Conservation (phyloP, 768 basidiomycete genomes). For the Coprinopsis sp. region DNA sequence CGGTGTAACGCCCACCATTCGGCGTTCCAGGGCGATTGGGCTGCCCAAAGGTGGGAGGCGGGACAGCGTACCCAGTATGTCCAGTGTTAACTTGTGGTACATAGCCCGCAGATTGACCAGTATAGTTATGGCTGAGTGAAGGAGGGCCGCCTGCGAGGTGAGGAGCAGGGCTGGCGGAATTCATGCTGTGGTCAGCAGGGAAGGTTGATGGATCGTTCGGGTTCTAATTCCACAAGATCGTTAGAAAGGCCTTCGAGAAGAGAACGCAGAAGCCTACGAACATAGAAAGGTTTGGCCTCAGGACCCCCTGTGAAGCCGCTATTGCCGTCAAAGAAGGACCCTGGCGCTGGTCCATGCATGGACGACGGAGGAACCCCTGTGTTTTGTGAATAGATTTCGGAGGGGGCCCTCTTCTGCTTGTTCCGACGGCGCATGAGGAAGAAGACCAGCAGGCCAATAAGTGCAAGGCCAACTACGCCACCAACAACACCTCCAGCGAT, state of each 20-base stretch:
- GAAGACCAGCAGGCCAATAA: slow-evolving; percentile 32
- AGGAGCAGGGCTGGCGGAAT: slow-evolving; percentile 10
- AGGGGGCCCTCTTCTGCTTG: slow-evolving; percentile 9
- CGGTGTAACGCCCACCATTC: slow-evolving; percentile 24
- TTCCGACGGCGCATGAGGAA: slow-evolving; percentile 26
- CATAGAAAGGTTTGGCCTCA: slow-evolving; percentile 35
- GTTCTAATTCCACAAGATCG: slow-evolving; percentile 20
- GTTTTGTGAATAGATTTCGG: slow-evolving; percentile 2
- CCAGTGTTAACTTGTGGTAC: slow-evolving; percentile 4
- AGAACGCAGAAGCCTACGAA: slow-evolving; percentile 19
- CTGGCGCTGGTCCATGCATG: slow-evolving; percentile 13
- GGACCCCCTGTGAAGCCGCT: slow-evolving; percentile 18
- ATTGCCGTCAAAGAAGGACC: slow-evolving; percentile 18
- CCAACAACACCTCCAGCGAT: slow-evolving; percentile 66
- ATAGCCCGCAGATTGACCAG: background rate
- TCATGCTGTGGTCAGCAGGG: slow-evolving; percentile 20
- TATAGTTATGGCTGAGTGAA: background rate
- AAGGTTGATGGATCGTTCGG: slow-evolving; percentile 40
- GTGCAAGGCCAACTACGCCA: slow-evolving; percentile 42
- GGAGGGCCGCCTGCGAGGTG: background rate
- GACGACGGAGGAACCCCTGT: background rate
- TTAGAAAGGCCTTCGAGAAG: slow-evolving; percentile 1
- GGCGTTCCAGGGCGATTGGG: slow-evolving; percentile 3
- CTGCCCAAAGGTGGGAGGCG: slow-evolving; percentile 9
- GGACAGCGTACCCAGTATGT: slow-evolving; percentile 1